A percentile compares a stretch with the other conserved stretches of the same genome.
Evolutionary conservation across 208 protist genomes (phyloP).

Genomic region (Tetramitus jugosus): DNA sequence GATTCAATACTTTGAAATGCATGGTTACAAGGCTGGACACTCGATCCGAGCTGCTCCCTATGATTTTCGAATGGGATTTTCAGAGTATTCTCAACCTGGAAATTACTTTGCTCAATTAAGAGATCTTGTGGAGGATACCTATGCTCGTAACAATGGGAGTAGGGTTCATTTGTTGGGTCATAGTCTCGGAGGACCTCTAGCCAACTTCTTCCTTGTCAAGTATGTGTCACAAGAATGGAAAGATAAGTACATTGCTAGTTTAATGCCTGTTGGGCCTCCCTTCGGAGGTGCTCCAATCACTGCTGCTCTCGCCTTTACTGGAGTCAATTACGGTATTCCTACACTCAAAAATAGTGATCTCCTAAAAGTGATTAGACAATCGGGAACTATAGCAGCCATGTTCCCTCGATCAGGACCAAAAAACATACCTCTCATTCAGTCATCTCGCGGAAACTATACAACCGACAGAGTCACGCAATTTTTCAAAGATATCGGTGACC

Average conservation of each 20-base stretch:
- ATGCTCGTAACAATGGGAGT: neutral
- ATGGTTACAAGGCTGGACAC: neutral
- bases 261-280: neutral
- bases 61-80: neutral
- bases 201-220: constrained; percentile 6
- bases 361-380: neutral
- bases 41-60: neutral
- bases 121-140: neutral
- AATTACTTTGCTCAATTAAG: neutral
- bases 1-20: neutral
- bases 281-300: constrained; percentile 12
- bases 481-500: neutral
- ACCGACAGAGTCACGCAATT: neutral
- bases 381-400: neutral
- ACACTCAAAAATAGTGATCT: neutral
- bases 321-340: neutral
- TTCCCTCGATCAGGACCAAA: neutral
- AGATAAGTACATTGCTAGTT: constrained; percentile 12
- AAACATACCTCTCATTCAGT: neutral
- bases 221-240: constrained; percentile 20
- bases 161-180: constrained; percentile 9
- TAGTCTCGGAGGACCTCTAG: neutral
- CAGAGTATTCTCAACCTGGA: neutral
- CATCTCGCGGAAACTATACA: neutral
- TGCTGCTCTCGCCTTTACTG: neutral